Conservation (phyloP, 1,139 yeast genomes). For the Suzukiozyma palmioleophila region DNA sequence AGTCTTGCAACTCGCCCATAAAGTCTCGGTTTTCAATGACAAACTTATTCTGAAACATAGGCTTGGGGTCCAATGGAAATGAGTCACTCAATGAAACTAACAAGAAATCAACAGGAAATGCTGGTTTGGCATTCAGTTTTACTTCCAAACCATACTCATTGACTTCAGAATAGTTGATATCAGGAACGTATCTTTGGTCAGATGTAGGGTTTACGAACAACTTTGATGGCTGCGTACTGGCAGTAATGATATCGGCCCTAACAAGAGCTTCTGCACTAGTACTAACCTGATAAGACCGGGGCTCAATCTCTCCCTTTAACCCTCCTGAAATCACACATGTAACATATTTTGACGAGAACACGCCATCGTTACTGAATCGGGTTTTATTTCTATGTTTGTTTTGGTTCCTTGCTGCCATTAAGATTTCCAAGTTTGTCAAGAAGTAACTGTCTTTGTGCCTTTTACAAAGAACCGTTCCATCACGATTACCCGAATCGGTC, state of each 20-base stretch:
- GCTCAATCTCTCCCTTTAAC: conserved; percentile 79
- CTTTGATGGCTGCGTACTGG: conserved; percentile 88
- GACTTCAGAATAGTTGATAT: conserved; percentile 75
- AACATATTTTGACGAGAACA: conserved; percentile 82
- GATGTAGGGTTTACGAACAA: conserved; percentile 75
- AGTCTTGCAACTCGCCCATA: conserved; percentile 70
- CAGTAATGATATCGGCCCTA: conserved; percentile 77
- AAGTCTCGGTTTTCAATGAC: conserved; percentile 77
- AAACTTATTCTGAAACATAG: conserved; percentile 49
- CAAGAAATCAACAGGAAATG: conserved; percentile 91
- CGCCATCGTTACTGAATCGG: conserved; percentile 62
- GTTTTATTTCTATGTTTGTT: conserved; percentile 58
- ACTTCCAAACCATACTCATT: conserved; percentile 90
- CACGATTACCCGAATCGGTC: conserved; percentile 78
- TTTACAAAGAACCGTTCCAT: conserved; percentile 87
- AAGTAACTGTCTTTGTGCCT: conserved; percentile 92
- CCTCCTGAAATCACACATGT: conserved; percentile 94
- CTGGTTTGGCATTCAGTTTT: conserved; percentile 87
- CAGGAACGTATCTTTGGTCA: conserved; percentile 83
- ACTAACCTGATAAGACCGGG: conserved; percentile 86
- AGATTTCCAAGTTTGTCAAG: conserved; percentile 76
- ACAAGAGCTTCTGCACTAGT: conserved; percentile 84
- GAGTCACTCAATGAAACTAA: conserved; percentile 90
- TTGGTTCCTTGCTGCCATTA: conserved; percentile 85
- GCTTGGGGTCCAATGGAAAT: conserved; percentile 65